Conservation (phyloP, 2,329 filamentous ascomycete species). For the Botryotinia calthae region DNA sequence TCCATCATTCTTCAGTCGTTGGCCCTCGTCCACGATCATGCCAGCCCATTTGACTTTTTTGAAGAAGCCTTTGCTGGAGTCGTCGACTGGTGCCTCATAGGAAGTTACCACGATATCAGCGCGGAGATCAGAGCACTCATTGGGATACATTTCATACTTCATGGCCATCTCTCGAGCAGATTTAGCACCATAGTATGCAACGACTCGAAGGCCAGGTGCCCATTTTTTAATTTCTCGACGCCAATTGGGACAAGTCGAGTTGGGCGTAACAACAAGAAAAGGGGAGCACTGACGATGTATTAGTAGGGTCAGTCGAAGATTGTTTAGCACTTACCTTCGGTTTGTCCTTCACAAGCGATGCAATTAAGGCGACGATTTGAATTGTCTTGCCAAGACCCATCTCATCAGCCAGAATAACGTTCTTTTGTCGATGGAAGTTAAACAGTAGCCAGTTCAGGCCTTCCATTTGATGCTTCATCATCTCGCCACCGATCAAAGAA, state of each 20-base stretch:
- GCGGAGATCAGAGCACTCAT: constrained; percentile 63
- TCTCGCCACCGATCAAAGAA: constrained; percentile 69
- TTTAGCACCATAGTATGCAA: constrained; percentile 85
- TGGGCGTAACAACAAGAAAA: constrained; percentile 89
- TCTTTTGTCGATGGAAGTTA: constrained; percentile 79
- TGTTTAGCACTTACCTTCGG: constrained; percentile 42
- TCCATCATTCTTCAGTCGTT: constrained; percentile 90
- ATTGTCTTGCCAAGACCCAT: constrained; percentile 99
- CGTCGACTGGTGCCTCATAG: constrained; percentile 82
- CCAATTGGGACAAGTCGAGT: constrained; percentile 97
- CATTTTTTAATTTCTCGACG: constrained; percentile 92
- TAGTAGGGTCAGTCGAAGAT: constrained; percentile 52
- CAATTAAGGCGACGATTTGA: constrained; percentile 81
- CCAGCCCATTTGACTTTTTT: constrained; percentile 76
- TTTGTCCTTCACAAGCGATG: constrained; percentile 65
- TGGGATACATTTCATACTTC: constrained; percentile 81
- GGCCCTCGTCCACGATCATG: constrained; percentile 90
- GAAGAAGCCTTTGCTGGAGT: constrained; percentile 64
- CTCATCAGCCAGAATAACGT: constrained; percentile 90
- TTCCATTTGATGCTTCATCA: constrained; percentile 93
- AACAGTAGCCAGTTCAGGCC: constrained; percentile 94
- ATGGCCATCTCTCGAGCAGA: constrained; percentile 73
- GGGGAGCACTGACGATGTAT: constrained; percentile 65
- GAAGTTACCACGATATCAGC: constrained; percentile 94
- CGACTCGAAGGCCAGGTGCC: constrained; percentile 80